phyloP scores from a whole-genome alignment of 75 land plant species.

The Gnetum montanum region DNA sequence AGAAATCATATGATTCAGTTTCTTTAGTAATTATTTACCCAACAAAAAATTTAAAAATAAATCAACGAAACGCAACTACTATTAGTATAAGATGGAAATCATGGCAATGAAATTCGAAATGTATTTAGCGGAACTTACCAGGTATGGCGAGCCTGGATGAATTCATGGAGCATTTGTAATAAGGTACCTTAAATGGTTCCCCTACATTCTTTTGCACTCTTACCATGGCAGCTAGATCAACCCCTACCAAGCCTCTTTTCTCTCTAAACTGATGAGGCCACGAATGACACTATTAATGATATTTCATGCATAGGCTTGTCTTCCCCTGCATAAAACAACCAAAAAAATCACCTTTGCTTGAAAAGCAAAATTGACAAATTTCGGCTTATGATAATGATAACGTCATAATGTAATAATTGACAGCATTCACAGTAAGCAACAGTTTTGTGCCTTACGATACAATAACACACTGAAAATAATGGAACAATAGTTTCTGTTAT shows the following conservation, averaged over 20 bases:
- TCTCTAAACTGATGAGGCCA: slow-evolving; percentile 77
- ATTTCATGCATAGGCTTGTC: slow-evolving; percentile 48
- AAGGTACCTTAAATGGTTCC: slow-evolving; percentile 20
- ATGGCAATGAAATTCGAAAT: no score
- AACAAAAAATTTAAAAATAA: no score
- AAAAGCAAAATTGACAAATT: not conserved
- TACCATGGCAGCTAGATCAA: slow-evolving; percentile 90
- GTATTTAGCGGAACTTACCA: no score
- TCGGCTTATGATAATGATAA: no score
- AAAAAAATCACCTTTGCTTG: slow-evolving; percentile 66
- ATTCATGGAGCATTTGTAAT: slow-evolving; percentile 25
- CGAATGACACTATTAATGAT: slow-evolving; percentile 51
- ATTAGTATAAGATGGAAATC: no score
- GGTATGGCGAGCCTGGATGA: slow-evolving; percentile 12
- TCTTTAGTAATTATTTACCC: no score
- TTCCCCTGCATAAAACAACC: slow-evolving; percentile 62
- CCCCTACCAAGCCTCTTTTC: slow-evolving; percentile 39
- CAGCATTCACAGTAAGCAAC: not conserved
- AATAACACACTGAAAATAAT: no score
- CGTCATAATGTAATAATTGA: no score
- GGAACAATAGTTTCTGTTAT: no score
- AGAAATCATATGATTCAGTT: no score
- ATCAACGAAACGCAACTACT: no score
- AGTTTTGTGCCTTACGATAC: not conserved
- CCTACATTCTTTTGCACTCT: slow-evolving; percentile 24